Base-by-base conservation (phyloP, 495 filamentous ascomycete genomes). In the Aspergillus homomorphus region DNA sequence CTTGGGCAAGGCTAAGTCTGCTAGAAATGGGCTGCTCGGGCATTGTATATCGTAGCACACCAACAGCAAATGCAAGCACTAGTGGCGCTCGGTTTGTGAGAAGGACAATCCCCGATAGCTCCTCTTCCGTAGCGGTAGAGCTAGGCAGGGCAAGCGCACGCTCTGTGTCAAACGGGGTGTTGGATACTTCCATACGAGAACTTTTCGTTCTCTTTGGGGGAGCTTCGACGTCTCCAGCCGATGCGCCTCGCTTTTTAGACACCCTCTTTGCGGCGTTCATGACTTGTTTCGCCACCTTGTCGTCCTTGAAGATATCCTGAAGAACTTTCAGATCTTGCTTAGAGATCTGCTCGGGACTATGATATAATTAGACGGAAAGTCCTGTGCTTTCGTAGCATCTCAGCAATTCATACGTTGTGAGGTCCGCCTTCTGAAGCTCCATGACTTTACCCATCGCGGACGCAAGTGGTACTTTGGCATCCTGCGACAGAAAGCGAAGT, bases 1-100 rank as follows among this genome's bases (percentile, higher is more conserved):
- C 89, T 66, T 93, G 89, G 0, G 82, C 89, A 21, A 95, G 73
- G 66, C 89, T 92, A 21, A 94, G 71, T 44, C 89, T 78, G 62
- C 89, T 90, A 5, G 88, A 91, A n/a, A 87, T 76, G 4, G 90
- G 90, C 66, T 95, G 90, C 58, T 87, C 84, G 0, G 90, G 88
- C 86, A 90, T 92, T 0, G 90, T 92, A 64, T 87, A 84, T 53
- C 86, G 87, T 46, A 92, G 63, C 51, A 92, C 68, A 57, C 81
- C 80, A 16, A 91, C 81, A 1, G 88, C 88, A 71, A 93, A 94
- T 7, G 90, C 90, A 18, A 95, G 74, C 10, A 93, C 87, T 23
- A 95, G 74, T 6, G 90, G 90, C 14, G 90, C 90, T 38, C 90
- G 77, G 66, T 94, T 95, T 10, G 89, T 93, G 45, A 84, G 71